Conservation (phyloP, 306 rosid genomes). For the Parietaria judaica region DNA sequence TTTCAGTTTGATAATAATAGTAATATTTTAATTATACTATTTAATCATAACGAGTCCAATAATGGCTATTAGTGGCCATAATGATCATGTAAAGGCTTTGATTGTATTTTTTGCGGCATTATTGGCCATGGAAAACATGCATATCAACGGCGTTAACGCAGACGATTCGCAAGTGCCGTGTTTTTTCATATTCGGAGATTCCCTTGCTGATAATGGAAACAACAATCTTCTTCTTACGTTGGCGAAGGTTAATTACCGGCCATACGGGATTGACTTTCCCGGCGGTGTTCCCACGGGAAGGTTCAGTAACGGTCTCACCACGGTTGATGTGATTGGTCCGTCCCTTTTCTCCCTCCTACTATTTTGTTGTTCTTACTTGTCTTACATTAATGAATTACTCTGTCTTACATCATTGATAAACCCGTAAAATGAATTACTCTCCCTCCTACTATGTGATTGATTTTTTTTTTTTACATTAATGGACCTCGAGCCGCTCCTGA, state of each 20-base stretch:
- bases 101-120: neutral
- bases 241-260: conserved; percentile 29
- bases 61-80: too few species aligned
- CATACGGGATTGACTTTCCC: conserved; percentile 53
- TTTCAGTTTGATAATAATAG: too few species aligned
- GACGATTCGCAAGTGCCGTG: conserved; percentile 28
- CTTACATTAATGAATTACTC: too few species aligned
- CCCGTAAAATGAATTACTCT: too few species aligned
- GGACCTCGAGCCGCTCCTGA: conserved; percentile 52
- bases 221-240: conserved; percentile 28
- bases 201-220: conserved; percentile 46
- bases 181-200: conserved; percentile 48
- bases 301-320: conserved; percentile 35
- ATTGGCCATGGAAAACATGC: neutral
- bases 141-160: conserved; percentile 1
- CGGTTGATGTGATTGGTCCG: conserved; percentile 27
- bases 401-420: too few species aligned
- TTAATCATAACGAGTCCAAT: neutral
- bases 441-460: too few species aligned
- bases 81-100: conserved; percentile 1
- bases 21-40: too few species aligned
- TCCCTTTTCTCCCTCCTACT: too few species aligned
- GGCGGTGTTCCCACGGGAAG: conserved; percentile 37
- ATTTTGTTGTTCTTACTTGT: too few species aligned
- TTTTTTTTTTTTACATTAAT: too few species aligned